Evolutionary conservation across 1,139 yeast genomes (phyloP).

Genomic region (Pichia sp.): DNA sequence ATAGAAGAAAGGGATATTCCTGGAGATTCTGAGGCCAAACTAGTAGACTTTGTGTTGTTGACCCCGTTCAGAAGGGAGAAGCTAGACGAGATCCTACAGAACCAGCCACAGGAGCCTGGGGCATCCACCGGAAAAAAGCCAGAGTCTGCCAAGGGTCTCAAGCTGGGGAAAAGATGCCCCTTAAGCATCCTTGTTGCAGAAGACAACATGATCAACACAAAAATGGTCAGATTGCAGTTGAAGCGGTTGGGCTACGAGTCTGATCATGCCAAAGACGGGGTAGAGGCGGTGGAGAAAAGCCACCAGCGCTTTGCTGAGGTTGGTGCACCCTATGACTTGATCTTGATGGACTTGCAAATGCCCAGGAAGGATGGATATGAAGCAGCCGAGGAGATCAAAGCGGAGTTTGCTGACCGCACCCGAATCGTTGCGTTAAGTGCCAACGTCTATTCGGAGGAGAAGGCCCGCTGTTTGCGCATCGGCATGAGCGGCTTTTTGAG

Average conservation of each 20-base stretch:
- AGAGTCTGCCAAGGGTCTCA: neutral
- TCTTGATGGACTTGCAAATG: conserved; percentile 94
- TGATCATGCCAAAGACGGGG: conserved; percentile 55
- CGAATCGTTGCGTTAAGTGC: conserved; percentile 90
- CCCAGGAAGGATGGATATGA: conserved; percentile 79
- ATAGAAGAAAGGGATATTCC: conserved; percentile 18
- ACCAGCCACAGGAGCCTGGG: neutral
- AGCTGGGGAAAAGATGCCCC: conserved; percentile 37
- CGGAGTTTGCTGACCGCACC: conserved; percentile 40
- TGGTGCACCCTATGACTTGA: conserved; percentile 50
- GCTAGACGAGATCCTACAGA: conserved; percentile 21
- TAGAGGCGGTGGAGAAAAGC: conserved; percentile 45
- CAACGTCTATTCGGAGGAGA: conserved; percentile 79
- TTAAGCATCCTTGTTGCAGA: conserved; percentile 48
- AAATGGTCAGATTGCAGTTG: conserved; percentile 49
- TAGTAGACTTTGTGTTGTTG: conserved; percentile 34
- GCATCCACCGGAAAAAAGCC: neutral
- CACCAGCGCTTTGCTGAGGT: conserved; percentile 24
- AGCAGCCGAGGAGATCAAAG: conserved; percentile 67
- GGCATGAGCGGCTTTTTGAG: conserved; percentile 84
- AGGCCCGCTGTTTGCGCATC: conserved; percentile 60
- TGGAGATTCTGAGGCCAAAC: conserved; percentile 19
- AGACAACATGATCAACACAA: conserved; percentile 48
- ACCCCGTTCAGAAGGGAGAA: conserved; percentile 37
- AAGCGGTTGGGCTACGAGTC: conserved; percentile 50